Base-by-base conservation (phyloP, 352 stramenopile species). In the Phytophthora tentaculata region DNA sequence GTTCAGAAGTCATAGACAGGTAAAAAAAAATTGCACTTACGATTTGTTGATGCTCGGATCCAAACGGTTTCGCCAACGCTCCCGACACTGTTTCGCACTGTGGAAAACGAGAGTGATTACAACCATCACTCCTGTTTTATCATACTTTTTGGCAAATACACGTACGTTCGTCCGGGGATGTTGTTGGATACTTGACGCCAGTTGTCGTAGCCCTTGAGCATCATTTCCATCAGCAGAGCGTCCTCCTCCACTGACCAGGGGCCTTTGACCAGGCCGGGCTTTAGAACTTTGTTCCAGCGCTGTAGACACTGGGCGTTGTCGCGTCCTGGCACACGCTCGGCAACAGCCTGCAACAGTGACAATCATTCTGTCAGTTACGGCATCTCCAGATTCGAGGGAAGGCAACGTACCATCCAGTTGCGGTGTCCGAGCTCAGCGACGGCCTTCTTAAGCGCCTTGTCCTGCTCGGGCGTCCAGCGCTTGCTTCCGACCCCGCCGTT, bases 11-110 rank as follows among this genome's bases (percentile, higher is more conserved):
- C 12, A 28, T 49, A 29, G 7, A 0, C 14, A 61, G 22, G 23
- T 9, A 29, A 10, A 57, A 48, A 17, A 32, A n/a, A n/a, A n/a
- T n/a, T 32, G 28, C 44, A 41, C 80, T 48, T 71, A 94, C 86
- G 81, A 79, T 78, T 93, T 94, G 73, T 94, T 96, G 67, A 98
- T 92, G 55, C 88, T 96, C 14, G 97, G 97, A 74, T 99, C 95
- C 57, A 99, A 74, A 62, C 98, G 96, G 75, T 99, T 99, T 45
- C 98, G 82, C 91, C 96, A 99, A 35, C 97, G 95, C 69, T 99
- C 96, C 22, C 97, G 90, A 61, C 97, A 99, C 71, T 99, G 97
- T 72, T 99, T 99, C 0, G 89, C 86, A 14, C 85, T 95, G 53
- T 47, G 28, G n/a, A 48, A 39, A 23, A 37, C 50, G 16, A 50